phyloP scores from a whole-genome alignment of 2,329 filamentous ascomycete species.

The Epichloe hybrida region DNA sequence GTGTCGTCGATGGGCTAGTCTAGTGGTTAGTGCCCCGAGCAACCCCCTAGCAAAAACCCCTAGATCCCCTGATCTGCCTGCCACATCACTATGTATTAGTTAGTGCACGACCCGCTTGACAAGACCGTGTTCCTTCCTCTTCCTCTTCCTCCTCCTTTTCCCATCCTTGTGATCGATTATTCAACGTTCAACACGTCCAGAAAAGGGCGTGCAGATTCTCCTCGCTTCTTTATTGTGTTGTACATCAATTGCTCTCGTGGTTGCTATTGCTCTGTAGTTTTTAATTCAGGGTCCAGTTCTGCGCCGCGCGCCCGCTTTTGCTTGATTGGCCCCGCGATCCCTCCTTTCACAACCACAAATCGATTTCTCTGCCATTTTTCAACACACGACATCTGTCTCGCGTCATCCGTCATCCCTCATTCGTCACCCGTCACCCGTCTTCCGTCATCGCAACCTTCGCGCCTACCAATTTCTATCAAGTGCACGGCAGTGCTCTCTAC shows the following conservation, averaged over 20 bases:
- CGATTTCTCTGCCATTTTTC: constrained; percentile 3
- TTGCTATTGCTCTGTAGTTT: constrained; percentile 2
- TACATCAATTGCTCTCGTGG: background rate
- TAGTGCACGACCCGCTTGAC: background rate
- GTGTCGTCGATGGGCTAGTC: too few species aligned
- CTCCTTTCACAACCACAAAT: constrained; percentile 5
- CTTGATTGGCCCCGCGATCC: constrained; percentile 5
- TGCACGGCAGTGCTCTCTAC: background rate
- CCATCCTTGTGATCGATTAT: background rate
- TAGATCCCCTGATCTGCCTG: background rate
- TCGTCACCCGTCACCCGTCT: background rate
- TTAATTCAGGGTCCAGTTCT: background rate
- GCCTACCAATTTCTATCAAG: background rate
- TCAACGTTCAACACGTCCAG: background rate
- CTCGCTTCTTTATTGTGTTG: background rate
- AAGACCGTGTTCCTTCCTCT: background rate
- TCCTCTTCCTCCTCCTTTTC: background rate
- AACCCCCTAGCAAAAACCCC: too few species aligned
- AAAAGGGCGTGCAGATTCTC: background rate
- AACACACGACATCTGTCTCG: background rate
- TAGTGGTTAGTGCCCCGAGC: too few species aligned
- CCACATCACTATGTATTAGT: too few species aligned
- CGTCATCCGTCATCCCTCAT: background rate
- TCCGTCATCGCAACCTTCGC: background rate
- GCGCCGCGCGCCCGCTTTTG: background rate